phyloP scores from a whole-genome alignment of 257 asterid genomes.

The Solanum pinnatisectum region DNA sequence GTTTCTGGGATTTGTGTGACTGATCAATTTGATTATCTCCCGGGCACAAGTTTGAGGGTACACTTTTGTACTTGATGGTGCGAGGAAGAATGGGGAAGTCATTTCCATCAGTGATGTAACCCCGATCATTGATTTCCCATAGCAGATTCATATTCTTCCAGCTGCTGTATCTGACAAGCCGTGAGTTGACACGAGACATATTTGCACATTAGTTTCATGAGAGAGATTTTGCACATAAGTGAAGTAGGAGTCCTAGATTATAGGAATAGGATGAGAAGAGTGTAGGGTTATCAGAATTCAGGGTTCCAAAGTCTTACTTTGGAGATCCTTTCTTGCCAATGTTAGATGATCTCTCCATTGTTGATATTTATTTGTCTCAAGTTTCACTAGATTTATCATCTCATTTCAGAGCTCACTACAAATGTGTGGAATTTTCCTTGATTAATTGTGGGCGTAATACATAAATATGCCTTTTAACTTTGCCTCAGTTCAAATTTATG shows the following conservation, averaged over 20 bases:
- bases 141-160: conserved; percentile 13
- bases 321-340: conserved; percentile 1
- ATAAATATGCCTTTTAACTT: background rate
- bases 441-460: background rate
- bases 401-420: background rate
- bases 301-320: conserved; percentile 5
- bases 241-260: conserved; percentile 19
- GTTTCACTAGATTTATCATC: background rate
- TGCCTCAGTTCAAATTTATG: too few species aligned
- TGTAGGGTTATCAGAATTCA: background rate
- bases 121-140: conserved; percentile 5
- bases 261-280: conserved; percentile 27
- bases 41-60: conserved; percentile 10
- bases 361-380: background rate
- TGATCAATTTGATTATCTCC: conserved; percentile 8
- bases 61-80: conserved; percentile 26
- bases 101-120: conserved; percentile 6
- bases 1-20: conserved; percentile 14
- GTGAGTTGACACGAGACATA: conserved; percentile 11
- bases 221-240: conserved; percentile 38
- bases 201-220: conserved; percentile 12
- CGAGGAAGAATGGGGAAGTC: conserved; percentile 18
- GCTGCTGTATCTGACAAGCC: conserved; percentile 31
- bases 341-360: background rate
- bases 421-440: background rate